Base-by-base conservation (phyloP, 2,329 filamentous ascomycete genomes). In the Epichloe bromicola region DNA sequence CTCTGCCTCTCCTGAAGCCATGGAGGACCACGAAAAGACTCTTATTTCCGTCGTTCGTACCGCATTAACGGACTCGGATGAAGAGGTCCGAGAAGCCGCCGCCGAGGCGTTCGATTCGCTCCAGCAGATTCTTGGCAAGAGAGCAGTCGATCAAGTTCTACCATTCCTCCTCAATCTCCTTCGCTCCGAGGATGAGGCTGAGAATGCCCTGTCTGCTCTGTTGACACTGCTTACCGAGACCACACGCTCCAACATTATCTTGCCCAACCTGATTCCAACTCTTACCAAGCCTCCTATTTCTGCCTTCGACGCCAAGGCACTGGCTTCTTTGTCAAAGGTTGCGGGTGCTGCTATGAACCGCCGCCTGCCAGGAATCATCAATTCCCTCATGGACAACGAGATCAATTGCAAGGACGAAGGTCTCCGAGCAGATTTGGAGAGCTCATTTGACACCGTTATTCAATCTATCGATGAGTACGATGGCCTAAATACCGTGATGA, bases 81-180 rank as follows among this genome's bases (percentile, higher is more conserved):
- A 82, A 55, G 88, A 95, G 53, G 94, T 98, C 46, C 79, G 93
- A 65, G 93, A 98, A 67, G 88, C 93, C 52, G 93, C 94, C 26
- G 93, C 94, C 20, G 93, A 98, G 68, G 93, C 93, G 2, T 98
- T 98, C 63, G 93, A 98, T 67, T 88, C 90, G 36, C 70, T 98
- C 53, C 93, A 98, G 67, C 86, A 91, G 61, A 87, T 95, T 48
- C 75, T 97, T 55, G 93, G 93, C 72, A 97, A 96, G 75, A 86
- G 82, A 61, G 90, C 89, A 50, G 86, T 98, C 48, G 91, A 98
- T 62, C 89, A 97, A 65, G 93, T 98, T 23, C 75, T 98, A 56
- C 94, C 94, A 50, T 85, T 89, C 70, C 81, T 98, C 33, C 83
- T 98, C 62, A 91, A 81, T 63, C 78, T 97, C n/a, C 73, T 98